Evolutionary conservation across 345 rosid genomes (phyloP).

Genomic region (Rhodamnia argentea): DNA sequence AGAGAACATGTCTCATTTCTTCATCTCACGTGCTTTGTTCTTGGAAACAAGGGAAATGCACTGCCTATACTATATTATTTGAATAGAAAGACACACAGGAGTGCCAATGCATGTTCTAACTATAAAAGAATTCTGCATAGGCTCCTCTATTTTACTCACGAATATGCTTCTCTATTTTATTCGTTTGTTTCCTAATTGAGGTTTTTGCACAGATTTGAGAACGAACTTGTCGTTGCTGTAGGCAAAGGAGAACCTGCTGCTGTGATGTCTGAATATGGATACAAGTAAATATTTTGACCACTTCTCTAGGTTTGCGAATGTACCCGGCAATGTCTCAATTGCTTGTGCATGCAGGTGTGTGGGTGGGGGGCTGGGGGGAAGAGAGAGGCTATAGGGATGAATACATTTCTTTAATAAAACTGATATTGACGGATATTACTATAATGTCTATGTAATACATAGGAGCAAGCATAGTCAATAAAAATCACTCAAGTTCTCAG

Average conservation of each 20-base stretch:
- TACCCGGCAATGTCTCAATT: not conserved
- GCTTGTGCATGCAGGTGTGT: not conserved
- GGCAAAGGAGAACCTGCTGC: slow-evolving; percentile 94
- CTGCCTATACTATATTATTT: not conserved
- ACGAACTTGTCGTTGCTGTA: slow-evolving; percentile 64
- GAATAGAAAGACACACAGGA: not conserved
- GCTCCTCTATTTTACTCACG: not conserved
- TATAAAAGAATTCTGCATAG: not conserved
- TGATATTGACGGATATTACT: not conserved
- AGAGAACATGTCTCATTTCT: not conserved
- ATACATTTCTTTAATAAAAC: not conserved
- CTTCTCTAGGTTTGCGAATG: not conserved
- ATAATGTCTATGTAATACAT: not conserved
- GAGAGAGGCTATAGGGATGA: not conserved
- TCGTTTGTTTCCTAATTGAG: not conserved
- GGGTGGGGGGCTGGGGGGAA: not conserved
- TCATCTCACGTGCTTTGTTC: not conserved
- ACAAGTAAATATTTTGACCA: slow-evolving; percentile 32
- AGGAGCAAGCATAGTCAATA: not conserved
- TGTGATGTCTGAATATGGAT: slow-evolving; percentile 82
- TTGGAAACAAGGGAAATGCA: not conserved
- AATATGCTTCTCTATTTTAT: not conserved
- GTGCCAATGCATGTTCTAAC: not conserved
- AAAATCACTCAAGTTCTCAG: not conserved
- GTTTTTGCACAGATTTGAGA: slow-evolving; percentile 38